A percentile compares a stretch with the other conserved stretches of the same genome.
Conservation (phyloP, 495 filamentous ascomycete species). For the Podospora appendiculata region DNA sequence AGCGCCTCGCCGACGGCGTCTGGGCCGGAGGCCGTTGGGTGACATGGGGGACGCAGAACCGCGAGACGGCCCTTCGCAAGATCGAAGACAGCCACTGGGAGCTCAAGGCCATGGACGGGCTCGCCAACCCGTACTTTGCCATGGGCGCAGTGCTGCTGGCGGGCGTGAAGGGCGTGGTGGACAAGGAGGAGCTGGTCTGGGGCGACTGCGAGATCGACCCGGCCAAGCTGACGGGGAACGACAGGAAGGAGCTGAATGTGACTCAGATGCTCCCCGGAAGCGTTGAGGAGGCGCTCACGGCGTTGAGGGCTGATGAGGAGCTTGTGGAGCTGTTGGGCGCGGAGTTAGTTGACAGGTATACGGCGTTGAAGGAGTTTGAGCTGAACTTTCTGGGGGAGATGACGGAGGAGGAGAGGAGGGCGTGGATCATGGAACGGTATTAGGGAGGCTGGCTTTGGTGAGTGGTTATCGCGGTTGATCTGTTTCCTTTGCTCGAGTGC, state of each 20-base stretch:
- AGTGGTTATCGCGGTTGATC: no score
- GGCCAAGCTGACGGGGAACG: constrained; percentile 35
- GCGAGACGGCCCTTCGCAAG: constrained; percentile 59
- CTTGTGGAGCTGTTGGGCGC: constrained; percentile 41
- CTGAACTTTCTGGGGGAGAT: constrained; percentile 36
- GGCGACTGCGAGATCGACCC: constrained; percentile 55
- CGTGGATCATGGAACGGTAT: constrained; percentile 58
- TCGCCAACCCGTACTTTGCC: constrained; percentile 66
- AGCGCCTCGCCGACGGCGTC: constrained; percentile 51
- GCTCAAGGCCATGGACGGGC: constrained; percentile 59
- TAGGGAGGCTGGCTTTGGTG: neutral
- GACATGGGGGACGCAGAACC: constrained; percentile 69
- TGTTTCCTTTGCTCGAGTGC: no score
- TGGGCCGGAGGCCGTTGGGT: constrained; percentile 75
- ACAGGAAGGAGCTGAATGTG: constrained; percentile 48
- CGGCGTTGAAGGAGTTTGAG: constrained; percentile 53
- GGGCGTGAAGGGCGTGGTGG: constrained; percentile 53
- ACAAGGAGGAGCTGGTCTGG: constrained; percentile 36
- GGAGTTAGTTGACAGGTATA: constrained; percentile 51
- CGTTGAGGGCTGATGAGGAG: constrained; percentile 36
- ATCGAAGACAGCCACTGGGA: constrained; percentile 61
- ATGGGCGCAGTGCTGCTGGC: constrained; percentile 58
- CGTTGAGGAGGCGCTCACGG: constrained; percentile 45
- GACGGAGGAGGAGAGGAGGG: constrained; percentile 33
- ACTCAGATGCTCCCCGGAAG: constrained; percentile 40